These are phyloP conservation scores for Guadua angustifolia DNA, from an alignment of 176 grass and related monocot species.

Conservation along the genomic window DNA sequence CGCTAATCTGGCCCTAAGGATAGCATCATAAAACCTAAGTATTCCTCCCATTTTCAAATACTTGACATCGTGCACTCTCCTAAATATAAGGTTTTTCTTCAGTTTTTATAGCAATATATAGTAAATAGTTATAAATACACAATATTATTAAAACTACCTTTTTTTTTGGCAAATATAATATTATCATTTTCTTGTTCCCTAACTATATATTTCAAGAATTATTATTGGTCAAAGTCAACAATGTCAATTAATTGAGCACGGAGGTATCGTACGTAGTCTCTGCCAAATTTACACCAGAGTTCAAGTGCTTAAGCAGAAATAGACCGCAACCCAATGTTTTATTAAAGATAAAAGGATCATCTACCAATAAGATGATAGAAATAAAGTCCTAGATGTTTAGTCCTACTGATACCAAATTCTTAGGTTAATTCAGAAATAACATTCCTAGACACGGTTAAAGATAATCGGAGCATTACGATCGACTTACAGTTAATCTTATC, in stretches of 20 bases:
- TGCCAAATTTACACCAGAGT: not conserved
- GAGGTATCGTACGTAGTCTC: not conserved
- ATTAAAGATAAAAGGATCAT: too few relatives aligned
- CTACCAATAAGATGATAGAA: too few relatives aligned
- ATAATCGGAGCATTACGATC: not conserved
- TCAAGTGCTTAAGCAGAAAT: too few relatives aligned
- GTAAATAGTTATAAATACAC: not conserved
- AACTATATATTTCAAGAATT: not conserved
- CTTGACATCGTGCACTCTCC: not conserved
- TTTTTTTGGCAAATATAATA: not conserved
- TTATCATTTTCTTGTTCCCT: not conserved
- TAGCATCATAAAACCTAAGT: not conserved
- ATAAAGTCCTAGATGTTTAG: not conserved
- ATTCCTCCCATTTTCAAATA: not conserved
- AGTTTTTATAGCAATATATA: not conserved
- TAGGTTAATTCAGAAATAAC: not conserved
- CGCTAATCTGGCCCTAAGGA: not conserved
- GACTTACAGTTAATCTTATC: conserved; percentile 60
- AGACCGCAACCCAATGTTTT: too few relatives aligned
- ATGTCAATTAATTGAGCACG: not conserved
- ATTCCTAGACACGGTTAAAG: not conserved
- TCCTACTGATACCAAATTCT: not conserved
- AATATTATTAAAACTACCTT: not conserved
- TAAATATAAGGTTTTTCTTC: not conserved
- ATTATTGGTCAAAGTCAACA: not conserved